Percentiles rank a stretch among this genome's conserved stretches.
phyloP scores from a whole-genome alignment of 2,329 filamentous ascomycete species.

The Sporothrix brasiliensis region DNA sequence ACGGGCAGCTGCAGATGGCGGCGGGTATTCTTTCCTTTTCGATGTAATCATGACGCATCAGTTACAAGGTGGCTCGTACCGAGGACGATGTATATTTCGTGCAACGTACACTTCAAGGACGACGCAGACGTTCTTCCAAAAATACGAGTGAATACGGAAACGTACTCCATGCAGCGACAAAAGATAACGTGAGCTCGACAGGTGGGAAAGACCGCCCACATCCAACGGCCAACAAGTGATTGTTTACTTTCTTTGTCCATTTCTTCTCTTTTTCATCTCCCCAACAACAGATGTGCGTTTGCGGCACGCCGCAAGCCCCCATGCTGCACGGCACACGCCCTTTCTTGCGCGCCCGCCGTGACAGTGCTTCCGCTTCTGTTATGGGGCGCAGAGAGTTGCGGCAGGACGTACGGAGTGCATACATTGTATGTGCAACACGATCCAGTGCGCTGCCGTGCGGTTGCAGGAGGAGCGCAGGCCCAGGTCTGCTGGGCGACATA shows the following conservation, averaged over 20 bases:
- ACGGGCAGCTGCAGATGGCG: constrained; percentile 4
- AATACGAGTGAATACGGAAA: too few species aligned
- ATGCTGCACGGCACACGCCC: constrained; percentile 1
- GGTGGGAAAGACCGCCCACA: not conserved
- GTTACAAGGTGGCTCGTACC: too few species aligned
- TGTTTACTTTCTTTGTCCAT: not conserved
- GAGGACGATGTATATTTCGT: too few species aligned
- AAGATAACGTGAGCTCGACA: not conserved
- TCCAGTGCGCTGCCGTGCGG: constrained; percentile 20
- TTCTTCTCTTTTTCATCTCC: constrained; percentile 3
- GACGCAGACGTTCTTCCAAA: too few species aligned
- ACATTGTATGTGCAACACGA: not conserved
- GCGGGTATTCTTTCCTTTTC: too few species aligned
- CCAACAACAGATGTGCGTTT: constrained; percentile 19
- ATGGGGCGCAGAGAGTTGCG: not conserved
- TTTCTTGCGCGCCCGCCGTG: constrained; percentile 4
- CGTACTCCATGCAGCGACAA: not conserved
- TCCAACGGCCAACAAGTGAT: not conserved
- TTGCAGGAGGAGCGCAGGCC: not conserved
- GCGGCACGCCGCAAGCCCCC: not conserved
- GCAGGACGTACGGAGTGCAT: not conserved
- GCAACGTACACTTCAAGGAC: too few species aligned
- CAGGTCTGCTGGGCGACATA: not conserved
- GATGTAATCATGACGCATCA: too few species aligned
- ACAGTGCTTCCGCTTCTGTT: constrained; percentile 14